Evolutionary conservation across 257 asterid genomes (phyloP).

Genomic region (Solanum clarkiae): DNA sequence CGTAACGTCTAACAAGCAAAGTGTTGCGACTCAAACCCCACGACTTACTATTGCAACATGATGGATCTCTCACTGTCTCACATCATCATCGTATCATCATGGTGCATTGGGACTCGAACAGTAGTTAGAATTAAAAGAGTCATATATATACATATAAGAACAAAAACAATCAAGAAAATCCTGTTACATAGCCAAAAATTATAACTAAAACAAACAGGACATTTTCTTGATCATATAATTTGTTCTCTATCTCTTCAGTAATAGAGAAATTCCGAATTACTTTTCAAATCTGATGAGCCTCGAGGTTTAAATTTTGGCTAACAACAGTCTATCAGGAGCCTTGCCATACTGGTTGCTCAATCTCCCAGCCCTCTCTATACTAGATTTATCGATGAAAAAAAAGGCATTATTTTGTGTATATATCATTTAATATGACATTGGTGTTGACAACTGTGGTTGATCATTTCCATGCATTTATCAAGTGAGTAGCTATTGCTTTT

Average conservation of each 20-base stretch:
- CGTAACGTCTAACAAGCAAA: background rate
- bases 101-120: background rate
- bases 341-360: constrained; percentile 5
- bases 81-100: background rate
- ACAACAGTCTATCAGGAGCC: constrained; percentile 4
- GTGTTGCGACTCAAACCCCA: background rate
- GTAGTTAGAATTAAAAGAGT: no score
- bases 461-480: no score
- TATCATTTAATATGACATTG: no score
- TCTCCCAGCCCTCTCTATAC: background rate
- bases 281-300: background rate
- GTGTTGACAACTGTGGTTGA: no score
- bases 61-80: background rate
- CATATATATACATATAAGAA: background rate
- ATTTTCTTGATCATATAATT: background rate
- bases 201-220: background rate
- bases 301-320: background rate
- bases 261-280: background rate
- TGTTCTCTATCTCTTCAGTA: no score
- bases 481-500: no score
- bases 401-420: no score
- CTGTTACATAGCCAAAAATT: background rate
- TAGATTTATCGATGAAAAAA: background rate
- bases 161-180: background rate
- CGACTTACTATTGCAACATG: background rate